These are phyloP conservation scores for Tulasnella sp. DNA, from an alignment of 768 basidiomycete species.

Conservation along the genomic window DNA sequence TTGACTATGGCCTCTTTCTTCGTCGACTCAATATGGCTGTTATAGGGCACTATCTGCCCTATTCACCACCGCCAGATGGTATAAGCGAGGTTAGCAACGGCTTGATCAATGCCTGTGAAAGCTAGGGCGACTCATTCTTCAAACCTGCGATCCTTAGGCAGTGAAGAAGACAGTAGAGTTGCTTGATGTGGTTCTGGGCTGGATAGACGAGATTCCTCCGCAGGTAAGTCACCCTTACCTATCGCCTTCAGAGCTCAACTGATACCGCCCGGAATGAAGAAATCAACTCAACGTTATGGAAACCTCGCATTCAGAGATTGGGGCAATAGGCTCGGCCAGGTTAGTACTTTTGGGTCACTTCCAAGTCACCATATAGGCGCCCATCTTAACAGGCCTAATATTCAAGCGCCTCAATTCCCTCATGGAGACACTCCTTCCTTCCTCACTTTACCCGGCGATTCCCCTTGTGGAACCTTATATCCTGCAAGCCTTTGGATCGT, in stretches of 20 bases:
- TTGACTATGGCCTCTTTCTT: constrained; percentile 65
- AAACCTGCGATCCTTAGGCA: constrained; percentile 21
- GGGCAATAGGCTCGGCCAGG: constrained; percentile 69
- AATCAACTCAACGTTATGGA: constrained; percentile 76
- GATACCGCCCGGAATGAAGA: too few relatives aligned
- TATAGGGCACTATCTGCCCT: constrained; percentile 43
- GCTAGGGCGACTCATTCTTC: too few relatives aligned
- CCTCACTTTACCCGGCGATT: constrained; percentile 35
- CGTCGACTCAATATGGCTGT: constrained; percentile 68
- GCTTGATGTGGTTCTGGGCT: constrained; percentile 53
- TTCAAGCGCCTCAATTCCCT: constrained; percentile 35
- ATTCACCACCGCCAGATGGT: background rate
- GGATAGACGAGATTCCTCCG: constrained; percentile 78
- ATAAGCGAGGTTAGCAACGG: constrained; percentile 1
- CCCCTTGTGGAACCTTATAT: constrained; percentile 72
- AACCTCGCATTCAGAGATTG: constrained; percentile 85
- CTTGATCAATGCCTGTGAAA: background rate
- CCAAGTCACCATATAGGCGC: background rate
- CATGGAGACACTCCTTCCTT: constrained; percentile 40
- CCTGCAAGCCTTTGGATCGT: constrained; percentile 77
- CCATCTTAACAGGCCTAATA: background rate
- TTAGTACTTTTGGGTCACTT: constrained; percentile 27
- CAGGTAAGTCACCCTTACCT: constrained; percentile 17
- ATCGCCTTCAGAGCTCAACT: too few relatives aligned
- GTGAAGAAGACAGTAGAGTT: constrained; percentile 38